Base-by-base conservation (phyloP, 1,284 basidiomycete genomes). In the Ganoderma lucidum region DNA sequence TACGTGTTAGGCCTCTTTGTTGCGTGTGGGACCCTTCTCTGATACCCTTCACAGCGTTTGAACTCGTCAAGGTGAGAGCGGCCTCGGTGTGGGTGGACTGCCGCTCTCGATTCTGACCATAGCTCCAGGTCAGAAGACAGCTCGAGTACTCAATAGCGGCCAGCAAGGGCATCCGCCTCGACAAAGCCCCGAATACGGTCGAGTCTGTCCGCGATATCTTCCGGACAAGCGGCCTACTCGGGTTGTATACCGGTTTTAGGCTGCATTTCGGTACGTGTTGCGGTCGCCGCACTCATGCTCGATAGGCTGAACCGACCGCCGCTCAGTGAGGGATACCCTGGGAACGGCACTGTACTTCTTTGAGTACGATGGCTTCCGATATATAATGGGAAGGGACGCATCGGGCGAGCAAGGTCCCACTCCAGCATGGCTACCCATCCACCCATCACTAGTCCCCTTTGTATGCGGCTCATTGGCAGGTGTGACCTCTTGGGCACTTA, bases 141-240 rank as follows among this genome's bases (percentile, higher is more conserved):
- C 85, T 99, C 63, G 97, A 99, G 81, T 99, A 94, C 77, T 91
- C 95, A 62, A 99, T 99, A 70, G 95, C 96, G 30, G 88, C 89
- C 30, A 91, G 84, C 79, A 93, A 92, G 76, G 93, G 94, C 4
- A 68, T 92, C 44, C 81, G 85, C 17, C 78, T 95, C 63, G 81
- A 81, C 6, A 93, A 91, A 77, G 89, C 93, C 17, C 93, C 93
- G 37, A 85, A 87, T 51, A 96, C 93, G n/a, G 68, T 87, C 64
- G 85, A 90, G 70, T 92, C 93, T n/a, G 90, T 91, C 70, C 86
- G 82, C 63, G 93, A 93, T 42, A 94, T 93, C 56, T 87, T 90
- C 75, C 84, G 83, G 73, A 78, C 82, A 35, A 90, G 87, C 73
- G 95, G 95, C n/a, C 67, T 93, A 17, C 76, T 82, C 15, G 94